Base-by-base conservation (phyloP, 306 rosid species). In the Senna siamea region DNA sequence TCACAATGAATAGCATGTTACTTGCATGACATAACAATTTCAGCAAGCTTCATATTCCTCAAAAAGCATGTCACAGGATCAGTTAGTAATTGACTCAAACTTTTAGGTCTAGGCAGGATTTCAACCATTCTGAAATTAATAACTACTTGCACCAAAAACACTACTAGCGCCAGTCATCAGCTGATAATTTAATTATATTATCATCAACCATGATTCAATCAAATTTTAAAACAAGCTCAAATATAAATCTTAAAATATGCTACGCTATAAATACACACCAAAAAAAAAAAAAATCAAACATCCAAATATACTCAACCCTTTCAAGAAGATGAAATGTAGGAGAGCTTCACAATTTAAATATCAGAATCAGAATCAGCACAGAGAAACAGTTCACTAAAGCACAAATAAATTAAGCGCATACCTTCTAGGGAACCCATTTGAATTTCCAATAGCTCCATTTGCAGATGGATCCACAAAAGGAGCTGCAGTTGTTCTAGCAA, bases 351-450 rank as follows among this genome's bases (percentile, higher is more conserved):
- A n/a, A n/a, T n/a, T n/a, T n/a, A n/a, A n/a, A n/a, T n/a, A n/a
- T n/a, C n/a, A n/a, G n/a, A n/a, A n/a, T n/a, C n/a, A n/a, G n/a
- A n/a, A n/a, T n/a, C n/a, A n/a, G n/a, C n/a, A n/a, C n/a, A n/a
- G n/a, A n/a, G n/a, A n/a, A n/a, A n/a, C n/a, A n/a, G n/a, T n/a
- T n/a, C n/a, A n/a, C n/a, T 13, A 73, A 50, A 23, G n/a, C 18
- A 22, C 6, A 54, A 56, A 22, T 52, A 10, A 40, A 58, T 18
- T 11, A 64, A 0, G 69, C 50, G 54, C 77, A 43, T 84, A 89
- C 98, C 88, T 85, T 77, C 78, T 72, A 9, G 85, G 87, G 78
- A 73, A 38, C 82, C 89, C 96, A 84, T 78, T 89, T 0, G 70
- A 43, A 63, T 78, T 89, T 68, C 90, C n/a, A n/a, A n/a, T n/a